phyloP scores from a whole-genome alignment of 2,329 filamentous ascomycete species.

The Aspergillus clavatus region DNA sequence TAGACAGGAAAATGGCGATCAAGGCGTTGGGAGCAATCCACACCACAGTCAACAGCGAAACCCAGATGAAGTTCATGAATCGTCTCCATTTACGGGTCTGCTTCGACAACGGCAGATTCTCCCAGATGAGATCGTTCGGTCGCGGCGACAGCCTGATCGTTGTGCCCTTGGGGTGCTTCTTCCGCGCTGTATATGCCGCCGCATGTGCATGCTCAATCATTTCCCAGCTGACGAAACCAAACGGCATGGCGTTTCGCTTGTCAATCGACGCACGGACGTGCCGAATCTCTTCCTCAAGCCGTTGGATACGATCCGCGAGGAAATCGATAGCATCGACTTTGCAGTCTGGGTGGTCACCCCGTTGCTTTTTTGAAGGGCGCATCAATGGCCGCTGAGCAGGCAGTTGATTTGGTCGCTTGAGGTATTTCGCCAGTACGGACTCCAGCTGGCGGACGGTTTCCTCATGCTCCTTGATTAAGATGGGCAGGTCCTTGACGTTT shows the following conservation, averaged over 20 bases:
- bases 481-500: conserved; percentile 85
- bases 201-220: conserved; percentile 82
- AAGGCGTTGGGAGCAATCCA: conserved; percentile 92
- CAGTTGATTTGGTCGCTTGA: conserved; percentile 78
- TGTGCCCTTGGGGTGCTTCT: conserved; percentile 74
- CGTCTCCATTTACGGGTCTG: conserved; percentile 65
- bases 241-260: conserved; percentile 80
- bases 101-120: conserved; percentile 73
- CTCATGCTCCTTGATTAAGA: conserved; percentile 79
- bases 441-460: conserved; percentile 77
- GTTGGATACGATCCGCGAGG: conserved; percentile 74
- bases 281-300: conserved; percentile 78
- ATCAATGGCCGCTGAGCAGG: conserved; percentile 73
- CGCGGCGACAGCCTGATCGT: conserved; percentile 74
- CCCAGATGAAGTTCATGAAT: conserved; percentile 79
- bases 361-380: conserved; percentile 74
- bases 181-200: conserved; percentile 75
- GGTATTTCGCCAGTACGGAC: conserved; percentile 76
- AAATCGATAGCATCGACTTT: conserved; percentile 95
- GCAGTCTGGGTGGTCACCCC: conserved; percentile 59
- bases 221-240: conserved; percentile 91
- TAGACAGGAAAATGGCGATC: conserved; percentile 89
- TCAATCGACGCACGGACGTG: conserved; percentile 77
- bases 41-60: conserved; percentile 69
- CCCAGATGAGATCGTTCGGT: conserved; percentile 93